phyloP scores from a whole-genome alignment of 352 stramenopile species.

The Phytophthora sojae region DNA sequence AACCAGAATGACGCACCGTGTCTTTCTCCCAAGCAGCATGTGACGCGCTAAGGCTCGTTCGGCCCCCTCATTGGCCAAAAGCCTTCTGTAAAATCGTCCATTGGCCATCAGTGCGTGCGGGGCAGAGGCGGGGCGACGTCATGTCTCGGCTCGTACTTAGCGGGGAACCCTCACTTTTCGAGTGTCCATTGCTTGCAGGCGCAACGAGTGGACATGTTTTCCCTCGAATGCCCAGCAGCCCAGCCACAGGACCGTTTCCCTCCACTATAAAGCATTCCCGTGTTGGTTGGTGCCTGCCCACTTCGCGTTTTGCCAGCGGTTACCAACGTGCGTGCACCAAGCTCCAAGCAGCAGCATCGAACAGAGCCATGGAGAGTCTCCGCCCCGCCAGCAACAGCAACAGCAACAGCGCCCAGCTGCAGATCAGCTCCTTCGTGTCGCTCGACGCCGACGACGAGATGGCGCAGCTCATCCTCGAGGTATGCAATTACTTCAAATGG shows the following conservation, averaged over 20 bases:
- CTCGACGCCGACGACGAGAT: conserved; percentile 79
- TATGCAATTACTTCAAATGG: conserved; percentile 23
- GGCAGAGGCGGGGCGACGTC: conserved; percentile 15
- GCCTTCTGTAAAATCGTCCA: not conserved
- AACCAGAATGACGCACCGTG: conserved; percentile 29
- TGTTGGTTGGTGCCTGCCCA: conserved; percentile 7
- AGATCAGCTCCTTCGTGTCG: conserved; percentile 84
- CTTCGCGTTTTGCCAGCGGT: conserved; percentile 32
- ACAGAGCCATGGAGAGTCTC: conserved; percentile 46
- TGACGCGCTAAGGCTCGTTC: conserved; percentile 16
- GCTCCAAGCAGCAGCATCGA: not conserved
- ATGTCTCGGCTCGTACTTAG: conserved; percentile 41
- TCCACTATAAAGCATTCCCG: conserved; percentile 2
- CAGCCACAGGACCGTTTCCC: conserved; percentile 19
- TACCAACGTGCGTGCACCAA: conserved; percentile 10
- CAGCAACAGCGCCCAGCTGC: conserved; percentile 54
- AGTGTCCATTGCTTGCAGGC: conserved; percentile 12
- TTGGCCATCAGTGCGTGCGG: not conserved
- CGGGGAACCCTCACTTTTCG: conserved; percentile 30
- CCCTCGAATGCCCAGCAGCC: not conserved
- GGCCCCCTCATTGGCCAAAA: conserved; percentile 20
- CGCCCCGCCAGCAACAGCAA: not conserved
- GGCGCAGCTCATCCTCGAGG: conserved; percentile 82
- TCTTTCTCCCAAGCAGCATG: conserved; percentile 26
- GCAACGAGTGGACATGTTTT: conserved; percentile 36